Evolutionary conservation across 2,329 filamentous ascomycete genomes (phyloP), one percentile per base, ranked within the genome.

Genomic region (Pseudogymnoascus sp.): DNA sequence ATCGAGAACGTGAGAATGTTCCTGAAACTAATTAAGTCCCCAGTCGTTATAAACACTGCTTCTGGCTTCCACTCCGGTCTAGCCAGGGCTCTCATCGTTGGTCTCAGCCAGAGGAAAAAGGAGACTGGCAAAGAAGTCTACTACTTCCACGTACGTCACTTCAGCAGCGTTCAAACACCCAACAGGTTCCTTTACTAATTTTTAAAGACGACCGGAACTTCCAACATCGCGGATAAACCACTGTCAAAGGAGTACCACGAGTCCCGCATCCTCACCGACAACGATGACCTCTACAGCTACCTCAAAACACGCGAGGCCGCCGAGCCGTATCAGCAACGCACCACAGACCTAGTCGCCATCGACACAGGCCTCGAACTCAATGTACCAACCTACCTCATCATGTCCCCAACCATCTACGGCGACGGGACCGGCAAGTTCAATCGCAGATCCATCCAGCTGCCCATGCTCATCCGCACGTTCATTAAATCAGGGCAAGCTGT

Each of bases 371-470:
- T 77, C 14, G 69, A 73, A 16, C 49, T 73, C 0, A 74, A 75
- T 2, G 76, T 84, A 1, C 76, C 76, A 63, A 79, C 80, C 0
- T 72, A 77, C 49, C 74, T 80, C 56, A 71, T 83, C 49, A 79
- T 79, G 74, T 72, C 75, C 0, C 79, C 78, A 0, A 75, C 75
- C 3, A 79, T 84, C 56, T 84, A 77, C 67, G 81, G 81, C 16
- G 63, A 67, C 1, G 78, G 79, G 5, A 53, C 70, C 0, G 80
- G 79, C 1, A 67, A 73, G 0, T 80, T 79, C 67, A 77, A 80
- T 38, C 70, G 65, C 7, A 65, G 66, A 1, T 75, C 75, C 12
- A 72, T 77, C 23, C 76, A 80, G 65, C 71, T 80, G 16, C 76
- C 76, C 9, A 67, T 64, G 8, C 65, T 77, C 7, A 73, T 75